These are phyloP conservation scores for Pseudocercospora musae DNA, from an alignment of 2,329 filamentous ascomycete genomes.

Conservation along the genomic window DNA sequence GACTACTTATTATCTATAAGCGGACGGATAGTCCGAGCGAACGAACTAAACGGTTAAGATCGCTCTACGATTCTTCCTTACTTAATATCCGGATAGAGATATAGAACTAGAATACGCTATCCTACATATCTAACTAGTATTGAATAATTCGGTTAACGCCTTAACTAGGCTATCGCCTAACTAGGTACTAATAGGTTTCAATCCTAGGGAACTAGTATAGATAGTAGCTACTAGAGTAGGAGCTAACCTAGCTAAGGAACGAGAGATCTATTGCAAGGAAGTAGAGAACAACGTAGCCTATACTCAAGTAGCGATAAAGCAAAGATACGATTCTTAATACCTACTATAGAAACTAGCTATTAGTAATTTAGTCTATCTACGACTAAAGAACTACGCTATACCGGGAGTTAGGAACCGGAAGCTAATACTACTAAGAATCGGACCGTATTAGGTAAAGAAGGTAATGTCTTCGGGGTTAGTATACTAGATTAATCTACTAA, in stretches of 20 bases:
- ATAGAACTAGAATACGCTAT: too few species aligned
- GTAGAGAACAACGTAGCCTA: neutral
- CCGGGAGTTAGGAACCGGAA: conserved; percentile 1
- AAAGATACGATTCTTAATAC: conserved; percentile 1
- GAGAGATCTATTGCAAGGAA: neutral
- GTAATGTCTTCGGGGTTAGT: neutral
- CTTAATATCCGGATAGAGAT: too few species aligned
- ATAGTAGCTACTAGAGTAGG: neutral
- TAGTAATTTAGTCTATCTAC: neutral
- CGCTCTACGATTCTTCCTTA: too few species aligned
- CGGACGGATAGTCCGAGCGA: too few species aligned
- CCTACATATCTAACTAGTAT: too few species aligned
- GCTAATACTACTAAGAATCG: neutral
- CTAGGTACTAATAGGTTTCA: too few species aligned
- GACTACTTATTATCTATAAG: too few species aligned
- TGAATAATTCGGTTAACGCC: too few species aligned
- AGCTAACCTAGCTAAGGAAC: neutral
- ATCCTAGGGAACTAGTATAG: too few species aligned
- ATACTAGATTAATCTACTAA: conserved; percentile 7
- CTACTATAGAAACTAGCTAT: neutral
- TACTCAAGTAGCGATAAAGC: conserved; percentile 1
- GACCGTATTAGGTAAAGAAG: conserved; percentile 1
- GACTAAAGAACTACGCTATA: conserved; percentile 1
- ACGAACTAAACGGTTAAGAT: too few species aligned
- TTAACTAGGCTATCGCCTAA: too few species aligned